Evolutionary conservation across 345 rosid species (phyloP).

Genomic region (Tarenaya hassleriana): DNA sequence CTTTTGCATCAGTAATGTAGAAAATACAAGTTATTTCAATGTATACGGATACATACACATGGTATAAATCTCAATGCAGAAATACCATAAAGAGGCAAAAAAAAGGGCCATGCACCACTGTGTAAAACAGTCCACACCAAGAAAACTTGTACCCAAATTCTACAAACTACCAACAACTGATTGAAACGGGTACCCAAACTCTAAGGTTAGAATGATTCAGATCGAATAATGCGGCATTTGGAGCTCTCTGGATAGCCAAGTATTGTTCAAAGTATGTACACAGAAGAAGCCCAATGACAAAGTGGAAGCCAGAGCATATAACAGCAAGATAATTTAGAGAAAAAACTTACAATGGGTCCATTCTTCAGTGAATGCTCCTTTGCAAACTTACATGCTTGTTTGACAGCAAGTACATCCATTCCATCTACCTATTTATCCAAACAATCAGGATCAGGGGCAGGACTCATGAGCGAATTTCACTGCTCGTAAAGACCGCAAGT

Average conservation of each 20-base stretch:
- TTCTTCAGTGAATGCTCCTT: conserved; percentile 84
- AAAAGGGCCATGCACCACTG: no score
- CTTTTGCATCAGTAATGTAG: neutral
- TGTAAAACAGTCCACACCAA: no score
- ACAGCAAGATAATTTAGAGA: conserved; percentile 1
- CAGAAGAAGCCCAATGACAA: neutral
- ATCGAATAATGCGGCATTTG: neutral
- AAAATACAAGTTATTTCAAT: neutral
- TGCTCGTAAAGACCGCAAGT: neutral
- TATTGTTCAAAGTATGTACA: neutral
- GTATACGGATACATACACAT: no score
- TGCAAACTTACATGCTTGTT: conserved; percentile 94
- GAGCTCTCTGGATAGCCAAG: neutral
- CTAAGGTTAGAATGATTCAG: no score
- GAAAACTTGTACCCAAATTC: no score
- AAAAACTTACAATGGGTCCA: conserved; percentile 85
- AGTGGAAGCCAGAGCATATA: neutral
- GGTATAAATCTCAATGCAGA: no score
- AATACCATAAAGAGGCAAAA: no score
- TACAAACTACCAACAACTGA: no score
- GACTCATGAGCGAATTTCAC: neutral
- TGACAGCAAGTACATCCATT: conserved; percentile 96
- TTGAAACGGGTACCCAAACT: neutral
- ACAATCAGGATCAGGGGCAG: neutral
- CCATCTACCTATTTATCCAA: conserved; percentile 66